These are phyloP conservation scores for Nitzschia sp. DNA, from an alignment of 108 stramenopile species.

Conservation along the genomic window DNA sequence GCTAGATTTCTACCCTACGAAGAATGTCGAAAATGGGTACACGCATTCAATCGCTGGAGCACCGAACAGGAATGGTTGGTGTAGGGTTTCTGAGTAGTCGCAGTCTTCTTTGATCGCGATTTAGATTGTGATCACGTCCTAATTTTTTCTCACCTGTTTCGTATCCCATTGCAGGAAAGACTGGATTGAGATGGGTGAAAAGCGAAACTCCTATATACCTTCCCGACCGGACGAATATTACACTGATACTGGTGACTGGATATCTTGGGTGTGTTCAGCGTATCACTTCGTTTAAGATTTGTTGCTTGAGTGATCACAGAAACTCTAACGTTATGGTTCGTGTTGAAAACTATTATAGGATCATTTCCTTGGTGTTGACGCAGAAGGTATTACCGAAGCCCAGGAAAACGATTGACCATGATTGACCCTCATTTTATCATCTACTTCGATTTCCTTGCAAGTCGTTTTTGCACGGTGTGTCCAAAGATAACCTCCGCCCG, in stretches of 20 bases:
- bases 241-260: constrained; percentile 64
- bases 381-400: no score
- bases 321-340: no score
- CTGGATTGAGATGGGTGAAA: constrained; percentile 65
- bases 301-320: no score
- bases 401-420: no score
- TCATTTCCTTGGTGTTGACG: constrained; percentile 57
- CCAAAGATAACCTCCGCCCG: no score
- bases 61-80: constrained; percentile 53
- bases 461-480: no score
- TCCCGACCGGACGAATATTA: constrained; percentile 81
- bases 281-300: no score
- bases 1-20: constrained; percentile 65
- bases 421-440: no score
- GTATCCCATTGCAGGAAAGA: constrained; percentile 18
- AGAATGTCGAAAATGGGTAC: constrained; percentile 63
- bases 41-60: constrained; percentile 56
- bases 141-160: background rate
- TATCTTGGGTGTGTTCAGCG: constrained; percentile 54
- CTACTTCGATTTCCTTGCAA: no score
- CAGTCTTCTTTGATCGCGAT: background rate
- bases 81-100: background rate
- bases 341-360: constrained; percentile 14
- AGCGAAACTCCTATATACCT: constrained; percentile 69
- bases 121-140: no score